Evolutionary conservation across 2,329 filamentous ascomycete species (phyloP).

Genomic region (Rhinocladiella mackenziei): DNA sequence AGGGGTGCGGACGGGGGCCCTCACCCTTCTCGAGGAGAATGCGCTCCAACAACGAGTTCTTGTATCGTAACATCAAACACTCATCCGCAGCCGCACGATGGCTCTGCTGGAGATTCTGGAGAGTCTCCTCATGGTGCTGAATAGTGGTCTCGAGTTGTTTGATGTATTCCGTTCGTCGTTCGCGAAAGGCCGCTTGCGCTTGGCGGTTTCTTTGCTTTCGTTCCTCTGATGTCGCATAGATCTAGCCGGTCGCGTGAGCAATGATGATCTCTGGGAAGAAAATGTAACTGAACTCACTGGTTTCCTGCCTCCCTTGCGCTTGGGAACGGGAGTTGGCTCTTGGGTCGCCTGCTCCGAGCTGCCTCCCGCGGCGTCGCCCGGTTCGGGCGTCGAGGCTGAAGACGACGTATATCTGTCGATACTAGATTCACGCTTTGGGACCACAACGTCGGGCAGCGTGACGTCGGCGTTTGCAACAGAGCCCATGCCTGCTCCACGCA

Average conservation of each 20-base stretch:
- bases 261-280: not conserved
- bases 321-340: conserved; percentile 58
- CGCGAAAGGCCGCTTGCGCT: conserved; percentile 93
- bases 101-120: conserved; percentile 87
- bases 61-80: conserved; percentile 96
- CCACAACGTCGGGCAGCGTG: conserved; percentile 40
- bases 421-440: conserved; percentile 42
- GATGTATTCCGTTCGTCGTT: conserved; percentile 97
- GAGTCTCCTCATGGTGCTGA: conserved; percentile 89
- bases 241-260: conserved; percentile 52
- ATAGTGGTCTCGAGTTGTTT: conserved; percentile 98
- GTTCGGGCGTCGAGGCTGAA: conserved; percentile 45
- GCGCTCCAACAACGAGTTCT: conserved; percentile 92
- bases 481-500: conserved; percentile 38
- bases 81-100: conserved; percentile 94
- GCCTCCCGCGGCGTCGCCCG: conserved; percentile 37
- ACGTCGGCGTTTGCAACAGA: conserved; percentile 41
- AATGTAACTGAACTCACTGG: conserved; percentile 61
- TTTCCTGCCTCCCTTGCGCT: conserved; percentile 96
- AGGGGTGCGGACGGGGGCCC: not conserved
- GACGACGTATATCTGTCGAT: conserved; percentile 44
- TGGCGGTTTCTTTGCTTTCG: conserved; percentile 96
- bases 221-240: conserved; percentile 98
- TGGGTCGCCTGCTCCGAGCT: conserved; percentile 28
- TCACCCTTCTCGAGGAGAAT: conserved; percentile 93